Evolutionary conservation across 1,284 basidiomycete genomes (phyloP).

Genomic region (Vanrija pseudolonga): DNA sequence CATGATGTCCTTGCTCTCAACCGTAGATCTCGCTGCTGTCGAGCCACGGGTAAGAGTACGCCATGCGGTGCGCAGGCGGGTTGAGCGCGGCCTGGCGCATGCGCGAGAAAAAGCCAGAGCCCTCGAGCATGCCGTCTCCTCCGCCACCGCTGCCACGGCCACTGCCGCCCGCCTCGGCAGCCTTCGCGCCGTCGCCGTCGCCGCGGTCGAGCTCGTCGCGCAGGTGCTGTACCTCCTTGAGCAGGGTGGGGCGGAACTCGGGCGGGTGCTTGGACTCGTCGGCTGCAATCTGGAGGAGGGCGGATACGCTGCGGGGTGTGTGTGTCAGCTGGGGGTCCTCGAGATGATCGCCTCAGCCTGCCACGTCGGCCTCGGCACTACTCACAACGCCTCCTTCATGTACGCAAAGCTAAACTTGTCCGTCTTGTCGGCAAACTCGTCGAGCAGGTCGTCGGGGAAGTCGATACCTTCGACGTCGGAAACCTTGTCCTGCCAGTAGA

Average conservation of each 20-base stretch:
- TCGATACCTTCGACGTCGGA: conserved; percentile 58
- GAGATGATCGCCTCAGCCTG: too few species aligned
- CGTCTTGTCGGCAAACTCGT: conserved; percentile 60
- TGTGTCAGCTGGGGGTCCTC: too few species aligned
- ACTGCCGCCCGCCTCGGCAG: too few species aligned
- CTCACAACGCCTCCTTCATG: conserved; percentile 77
- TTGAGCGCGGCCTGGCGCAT: too few species aligned
- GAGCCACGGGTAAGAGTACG: too few species aligned
- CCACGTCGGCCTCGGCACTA: conserved; percentile 15
- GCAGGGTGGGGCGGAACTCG: conserved; percentile 55
- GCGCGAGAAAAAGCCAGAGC: too few species aligned
- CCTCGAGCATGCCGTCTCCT: too few species aligned
- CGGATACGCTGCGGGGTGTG: conserved; percentile 28
- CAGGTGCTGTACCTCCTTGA: conserved; percentile 59
- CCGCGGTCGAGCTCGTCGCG: conserved; percentile 23
- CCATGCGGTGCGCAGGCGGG: too few species aligned
- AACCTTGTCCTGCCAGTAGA: conserved; percentile 74
- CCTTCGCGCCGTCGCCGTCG: not conserved
- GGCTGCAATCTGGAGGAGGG: conserved; percentile 29
- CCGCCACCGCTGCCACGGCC: too few species aligned
- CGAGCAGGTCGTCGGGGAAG: conserved; percentile 63
- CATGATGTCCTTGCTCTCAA: too few species aligned
- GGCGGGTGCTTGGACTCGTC: conserved; percentile 16
- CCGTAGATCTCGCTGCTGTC: too few species aligned
- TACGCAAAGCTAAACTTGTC: conserved; percentile 72